Base-by-base conservation (phyloP, 1,284 basidiomycete genomes). In the Trichosporon ovoides region DNA sequence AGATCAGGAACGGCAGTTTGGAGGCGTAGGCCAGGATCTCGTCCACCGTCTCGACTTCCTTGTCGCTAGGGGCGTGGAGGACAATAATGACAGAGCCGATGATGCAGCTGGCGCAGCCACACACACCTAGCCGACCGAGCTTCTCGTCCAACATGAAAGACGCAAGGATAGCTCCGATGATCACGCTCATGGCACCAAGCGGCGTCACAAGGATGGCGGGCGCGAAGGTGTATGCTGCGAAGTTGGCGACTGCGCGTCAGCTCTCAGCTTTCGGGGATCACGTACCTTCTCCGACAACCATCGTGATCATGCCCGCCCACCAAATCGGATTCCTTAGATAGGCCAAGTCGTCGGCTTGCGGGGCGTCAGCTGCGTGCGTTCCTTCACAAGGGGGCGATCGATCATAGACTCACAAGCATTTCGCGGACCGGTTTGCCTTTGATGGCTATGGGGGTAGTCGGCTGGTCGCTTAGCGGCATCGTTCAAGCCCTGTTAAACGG, bases 141-240 rank as follows among this genome's bases (percentile, higher is more conserved):
- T 92, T 87, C 82, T 98, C 96, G 58, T 92, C 85, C 37, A 98
- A 83, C 24, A 98, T 81, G 76, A 98, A 87, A 0, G 92, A 95
- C 2, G 95, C 95, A 4, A 98, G 85, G 24, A 96, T 83, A 50
- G 93, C 93, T 34, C 92, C 96, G 63, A 98, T 91, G 61, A 99
- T 84, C 16, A 98, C 95, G 76, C 90, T 94, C 57, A 97, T 83
- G 12, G 95, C 94, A 58, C 95, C 95, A 13, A 98, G 81, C 6
- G 95, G 95, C 1, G 95, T 98, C 38, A 99, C 93, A 55, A 99
- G 82, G 69, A 98, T 96, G 64, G 95, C 92, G 57, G 95, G 95
- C 0, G 95, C 95, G 71, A 98, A 98, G 0, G 92, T 91, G 77
- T 98, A 98, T 3, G 96, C 96, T 7, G 95, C 92, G 78, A 98